These are phyloP conservation scores for Talaromyces sp. DNA, from an alignment of 2,329 filamentous ascomycete genomes.

Conservation along the genomic window DNA sequence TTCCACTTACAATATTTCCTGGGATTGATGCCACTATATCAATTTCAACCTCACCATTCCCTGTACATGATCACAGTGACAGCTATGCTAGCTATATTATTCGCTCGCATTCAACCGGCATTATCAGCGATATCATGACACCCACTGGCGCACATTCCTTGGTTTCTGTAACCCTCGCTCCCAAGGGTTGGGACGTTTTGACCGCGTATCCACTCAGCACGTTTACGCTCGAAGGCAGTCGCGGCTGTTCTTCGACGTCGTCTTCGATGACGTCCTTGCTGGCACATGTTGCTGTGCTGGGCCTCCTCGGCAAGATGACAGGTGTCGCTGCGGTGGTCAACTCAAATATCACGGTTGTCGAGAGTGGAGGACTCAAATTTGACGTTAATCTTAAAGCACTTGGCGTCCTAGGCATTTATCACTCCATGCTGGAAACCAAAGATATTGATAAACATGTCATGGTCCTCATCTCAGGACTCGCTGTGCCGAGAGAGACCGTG, in stretches of 20 bases:
- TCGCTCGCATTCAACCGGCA: slow-evolving; percentile 64
- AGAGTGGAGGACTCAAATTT: slow-evolving; percentile 59
- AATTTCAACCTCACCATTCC: background rate
- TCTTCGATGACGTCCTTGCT: slow-evolving; percentile 20
- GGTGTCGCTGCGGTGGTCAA: slow-evolving; percentile 71
- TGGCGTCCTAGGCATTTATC: slow-evolving; percentile 66
- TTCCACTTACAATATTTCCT: slow-evolving; percentile 67
- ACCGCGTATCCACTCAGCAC: slow-evolving; percentile 63
- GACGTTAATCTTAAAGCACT: slow-evolving; percentile 72
- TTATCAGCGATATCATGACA: slow-evolving; percentile 44
- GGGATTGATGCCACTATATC: slow-evolving; percentile 52
- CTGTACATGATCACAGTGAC: background rate
- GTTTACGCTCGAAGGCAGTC: slow-evolving; percentile 41
- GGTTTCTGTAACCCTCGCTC: slow-evolving; percentile 58
- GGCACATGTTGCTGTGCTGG: slow-evolving; percentile 60
- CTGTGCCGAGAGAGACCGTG: slow-evolving; percentile 64
- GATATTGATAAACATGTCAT: slow-evolving; percentile 63
- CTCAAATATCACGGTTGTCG: slow-evolving; percentile 54
- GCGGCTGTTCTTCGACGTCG: slow-evolving; percentile 23
- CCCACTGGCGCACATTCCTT: slow-evolving; percentile 39
- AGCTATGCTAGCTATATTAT: slow-evolving; percentile 59
- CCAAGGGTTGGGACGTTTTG: slow-evolving; percentile 73
- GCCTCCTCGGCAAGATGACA: slow-evolving; percentile 82
- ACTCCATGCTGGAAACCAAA: slow-evolving; percentile 62
- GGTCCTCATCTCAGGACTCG: slow-evolving; percentile 65